phyloP scores from a whole-genome alignment of 345 rosid species.

The Gossypioides kirkii region DNA sequence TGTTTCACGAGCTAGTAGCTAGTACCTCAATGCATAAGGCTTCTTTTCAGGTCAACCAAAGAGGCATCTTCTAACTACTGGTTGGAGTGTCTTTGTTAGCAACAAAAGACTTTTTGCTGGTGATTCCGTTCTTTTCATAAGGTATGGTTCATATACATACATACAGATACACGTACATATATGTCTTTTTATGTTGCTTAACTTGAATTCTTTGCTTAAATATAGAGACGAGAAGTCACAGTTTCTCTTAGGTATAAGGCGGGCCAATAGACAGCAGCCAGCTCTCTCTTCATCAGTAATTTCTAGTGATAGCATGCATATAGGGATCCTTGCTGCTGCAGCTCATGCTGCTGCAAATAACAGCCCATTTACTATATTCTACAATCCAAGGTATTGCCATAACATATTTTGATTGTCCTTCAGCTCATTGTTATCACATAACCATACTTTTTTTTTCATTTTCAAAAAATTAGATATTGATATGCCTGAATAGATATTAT shows the following conservation, averaged over 20 bases:
- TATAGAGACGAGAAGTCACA: conserved; percentile 90
- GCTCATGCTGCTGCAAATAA: conserved; percentile 97
- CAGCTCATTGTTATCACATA: background rate
- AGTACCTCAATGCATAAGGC: background rate
- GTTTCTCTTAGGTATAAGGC: conserved; percentile 81
- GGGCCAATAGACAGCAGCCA: conserved; percentile 86
- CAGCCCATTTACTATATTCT: conserved; percentile 88
- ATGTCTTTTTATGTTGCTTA: conserved; percentile 1
- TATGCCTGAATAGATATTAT: conserved; percentile 22
- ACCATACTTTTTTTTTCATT: background rate
- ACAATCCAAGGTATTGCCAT: conserved; percentile 75
- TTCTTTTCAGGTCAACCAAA: conserved; percentile 79
- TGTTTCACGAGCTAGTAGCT: background rate
- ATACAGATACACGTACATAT: background rate
- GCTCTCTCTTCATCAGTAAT: conserved; percentile 91
- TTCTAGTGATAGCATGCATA: conserved; percentile 99
- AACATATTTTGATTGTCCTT: conserved; percentile 1
- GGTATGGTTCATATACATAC: conserved; percentile 34
- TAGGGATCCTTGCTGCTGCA: conserved; percentile 97
- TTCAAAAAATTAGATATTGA: background rate
- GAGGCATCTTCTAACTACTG: conserved; percentile 85
- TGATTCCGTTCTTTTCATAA: conserved; percentile 88
- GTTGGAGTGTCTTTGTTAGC: conserved; percentile 96
- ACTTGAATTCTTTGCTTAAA: conserved; percentile 17
- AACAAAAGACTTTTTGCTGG: conserved; percentile 90